phyloP scores from a whole-genome alignment of 257 asterid genomes.

The Fraxinus pennsylvanica region DNA sequence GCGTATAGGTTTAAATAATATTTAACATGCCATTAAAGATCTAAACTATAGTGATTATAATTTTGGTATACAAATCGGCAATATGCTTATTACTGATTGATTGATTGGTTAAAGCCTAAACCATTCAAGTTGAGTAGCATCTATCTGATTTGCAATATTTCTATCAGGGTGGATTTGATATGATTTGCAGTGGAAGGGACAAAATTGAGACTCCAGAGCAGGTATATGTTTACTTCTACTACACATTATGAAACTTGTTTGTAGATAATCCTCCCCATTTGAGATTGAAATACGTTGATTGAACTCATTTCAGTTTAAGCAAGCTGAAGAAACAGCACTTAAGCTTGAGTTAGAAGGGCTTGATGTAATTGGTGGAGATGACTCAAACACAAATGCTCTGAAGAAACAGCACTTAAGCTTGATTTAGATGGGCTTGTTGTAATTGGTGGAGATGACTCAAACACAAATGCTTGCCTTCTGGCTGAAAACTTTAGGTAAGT shows the following conservation, averaged over 20 bases:
- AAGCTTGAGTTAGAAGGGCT: slow-evolving; percentile 79
- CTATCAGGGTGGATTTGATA: slow-evolving; percentile 76
- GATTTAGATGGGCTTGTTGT: slow-evolving; percentile 79
- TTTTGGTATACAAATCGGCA: background rate
- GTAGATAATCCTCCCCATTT: background rate
- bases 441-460: slow-evolving; percentile 85
- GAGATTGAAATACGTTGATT: slow-evolving; percentile 24
- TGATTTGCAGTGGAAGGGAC: slow-evolving; percentile 82
- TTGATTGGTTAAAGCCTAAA: background rate
- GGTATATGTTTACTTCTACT: slow-evolving; percentile 32
- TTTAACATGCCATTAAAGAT: background rate
- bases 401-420: slow-evolving; percentile 67
- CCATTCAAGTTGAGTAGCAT: background rate
- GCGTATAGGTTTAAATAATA: background rate
- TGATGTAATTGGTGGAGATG: slow-evolving; percentile 83
- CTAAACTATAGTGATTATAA: background rate
- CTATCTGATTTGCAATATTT: slow-evolving; percentile 15
- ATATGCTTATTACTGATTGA: background rate
- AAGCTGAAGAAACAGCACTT: slow-evolving; percentile 69
- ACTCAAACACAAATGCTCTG: too few species aligned
- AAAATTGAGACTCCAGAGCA: slow-evolving; percentile 88
- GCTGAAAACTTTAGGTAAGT: slow-evolving; percentile 68
- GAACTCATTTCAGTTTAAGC: slow-evolving; percentile 57
- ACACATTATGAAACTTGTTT: background rate
- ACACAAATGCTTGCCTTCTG: slow-evolving; percentile 80